These are phyloP conservation scores for Candida nitratophila DNA, from an alignment of 805 yeast species.

Conservation along the genomic window DNA sequence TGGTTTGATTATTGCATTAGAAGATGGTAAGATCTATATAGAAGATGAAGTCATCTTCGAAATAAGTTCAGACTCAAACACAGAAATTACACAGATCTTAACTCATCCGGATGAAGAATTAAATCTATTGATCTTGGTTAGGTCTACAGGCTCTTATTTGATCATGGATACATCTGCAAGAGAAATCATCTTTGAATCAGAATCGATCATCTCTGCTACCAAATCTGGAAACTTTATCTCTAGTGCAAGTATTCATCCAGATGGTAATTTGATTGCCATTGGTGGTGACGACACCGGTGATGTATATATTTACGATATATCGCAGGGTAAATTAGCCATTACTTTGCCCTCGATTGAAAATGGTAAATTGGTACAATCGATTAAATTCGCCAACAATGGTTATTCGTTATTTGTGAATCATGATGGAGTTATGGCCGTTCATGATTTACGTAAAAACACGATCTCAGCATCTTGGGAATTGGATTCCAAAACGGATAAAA, in stretches of 20 bases:
- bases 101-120: not conserved
- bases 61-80: not conserved
- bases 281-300: slow-evolving; percentile 25
- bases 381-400: slow-evolving; percentile 49
- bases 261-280: slow-evolving; percentile 30
- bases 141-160: not conserved
- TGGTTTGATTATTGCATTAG: not conserved
- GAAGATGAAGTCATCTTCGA: not conserved
- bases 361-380: slow-evolving; percentile 4
- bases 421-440: slow-evolving; percentile 4
- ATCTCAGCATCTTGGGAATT: slow-evolving; percentile 1
- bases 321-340: slow-evolving; percentile 30
- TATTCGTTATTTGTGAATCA: slow-evolving; percentile 41
- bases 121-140: not conserved
- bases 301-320: slow-evolving; percentile 32
- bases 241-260: slow-evolving; percentile 24
- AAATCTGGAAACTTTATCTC: too few relatives aligned
- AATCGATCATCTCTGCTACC: not conserved
- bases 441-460: slow-evolving; percentile 17
- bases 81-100: not conserved
- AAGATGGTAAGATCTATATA: not conserved
- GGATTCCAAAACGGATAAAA: not conserved
- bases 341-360: slow-evolving; percentile 16
- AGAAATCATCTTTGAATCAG: not conserved
- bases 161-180: not conserved